Conservation (phyloP, 805 yeast species). For the Lipomyces yamadae region DNA sequence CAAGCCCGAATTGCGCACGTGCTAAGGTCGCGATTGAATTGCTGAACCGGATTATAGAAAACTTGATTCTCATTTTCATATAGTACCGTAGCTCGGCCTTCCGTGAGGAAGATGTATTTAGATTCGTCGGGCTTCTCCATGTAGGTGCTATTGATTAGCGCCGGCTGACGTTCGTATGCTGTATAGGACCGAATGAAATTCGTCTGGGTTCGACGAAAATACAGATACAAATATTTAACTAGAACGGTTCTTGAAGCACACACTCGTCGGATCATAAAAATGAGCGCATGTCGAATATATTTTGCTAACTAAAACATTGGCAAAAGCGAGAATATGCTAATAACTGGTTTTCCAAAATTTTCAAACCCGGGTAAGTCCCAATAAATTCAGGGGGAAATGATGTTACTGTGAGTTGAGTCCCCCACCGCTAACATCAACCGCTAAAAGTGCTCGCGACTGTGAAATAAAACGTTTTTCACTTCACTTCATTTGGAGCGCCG, state of each 20-base stretch:
- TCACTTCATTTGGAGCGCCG: not conserved
- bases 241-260: not conserved
- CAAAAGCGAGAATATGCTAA: no score
- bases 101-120: conserved; percentile 47
- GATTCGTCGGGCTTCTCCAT: conserved; percentile 15
- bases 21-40: conserved; percentile 91
- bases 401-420: not conserved
- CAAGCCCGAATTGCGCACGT: conserved; percentile 86
- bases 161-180: not conserved
- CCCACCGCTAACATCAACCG: not conserved
- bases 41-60: conserved; percentile 95
- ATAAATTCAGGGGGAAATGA: not conserved
- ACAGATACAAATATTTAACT: not conserved
- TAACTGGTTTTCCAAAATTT: not conserved
- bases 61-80: conserved; percentile 83
- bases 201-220: not conserved
- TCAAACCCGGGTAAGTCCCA: not conserved
- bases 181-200: not conserved
- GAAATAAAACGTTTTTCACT: not conserved
- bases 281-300: not conserved
- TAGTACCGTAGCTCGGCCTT: conserved; percentile 83
- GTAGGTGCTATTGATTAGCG: not conserved
- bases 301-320: not conserved
- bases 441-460: not conserved
- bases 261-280: not conserved